These are phyloP conservation scores for Ophiostoma ulmi DNA, from an alignment of 2,329 filamentous ascomycete species.

Conservation along the genomic window DNA sequence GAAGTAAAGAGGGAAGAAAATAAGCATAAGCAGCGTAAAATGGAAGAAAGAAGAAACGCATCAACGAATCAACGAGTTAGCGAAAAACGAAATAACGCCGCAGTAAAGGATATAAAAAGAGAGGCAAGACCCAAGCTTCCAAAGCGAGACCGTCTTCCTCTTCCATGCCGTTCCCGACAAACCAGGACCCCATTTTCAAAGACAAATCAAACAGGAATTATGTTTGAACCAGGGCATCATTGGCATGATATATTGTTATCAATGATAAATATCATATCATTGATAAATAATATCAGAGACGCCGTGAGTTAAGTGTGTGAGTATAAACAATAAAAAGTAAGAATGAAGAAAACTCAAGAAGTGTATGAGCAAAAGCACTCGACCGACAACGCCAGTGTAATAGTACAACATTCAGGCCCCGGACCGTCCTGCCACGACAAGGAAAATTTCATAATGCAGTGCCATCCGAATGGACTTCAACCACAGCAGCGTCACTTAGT, in stretches of 20 bases:
- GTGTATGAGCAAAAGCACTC: not conserved
- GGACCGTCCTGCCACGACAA: slow-evolving; percentile 10
- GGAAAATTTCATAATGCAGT: not conserved
- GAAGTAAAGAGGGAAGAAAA: not conserved
- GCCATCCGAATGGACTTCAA: not conserved
- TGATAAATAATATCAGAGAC: not conserved
- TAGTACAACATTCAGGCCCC: slow-evolving; percentile 3
- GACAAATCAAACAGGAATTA: slow-evolving; percentile 1
- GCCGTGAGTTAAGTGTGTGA: not conserved
- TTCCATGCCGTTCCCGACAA: slow-evolving; percentile 2
- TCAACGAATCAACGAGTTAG: too few species aligned
- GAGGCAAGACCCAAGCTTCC: slow-evolving; percentile 3
- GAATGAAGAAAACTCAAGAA: not conserved
- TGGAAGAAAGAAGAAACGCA: not conserved
- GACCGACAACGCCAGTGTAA: slow-evolving; percentile 4
- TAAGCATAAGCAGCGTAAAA: not conserved
- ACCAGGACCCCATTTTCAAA: slow-evolving; percentile 17
- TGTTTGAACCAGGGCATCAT: slow-evolving; percentile 4
- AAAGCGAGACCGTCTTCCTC: not conserved
- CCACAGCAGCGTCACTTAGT: slow-evolving; percentile 3
- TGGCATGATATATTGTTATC: not conserved
- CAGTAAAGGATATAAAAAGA: not conserved
- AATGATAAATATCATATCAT: not conserved
- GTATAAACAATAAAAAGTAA: not conserved
- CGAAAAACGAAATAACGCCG: not conserved